These are phyloP conservation scores for Telopea speciosissima DNA, from an alignment of 177 flowering plant species.

Conservation along the genomic window DNA sequence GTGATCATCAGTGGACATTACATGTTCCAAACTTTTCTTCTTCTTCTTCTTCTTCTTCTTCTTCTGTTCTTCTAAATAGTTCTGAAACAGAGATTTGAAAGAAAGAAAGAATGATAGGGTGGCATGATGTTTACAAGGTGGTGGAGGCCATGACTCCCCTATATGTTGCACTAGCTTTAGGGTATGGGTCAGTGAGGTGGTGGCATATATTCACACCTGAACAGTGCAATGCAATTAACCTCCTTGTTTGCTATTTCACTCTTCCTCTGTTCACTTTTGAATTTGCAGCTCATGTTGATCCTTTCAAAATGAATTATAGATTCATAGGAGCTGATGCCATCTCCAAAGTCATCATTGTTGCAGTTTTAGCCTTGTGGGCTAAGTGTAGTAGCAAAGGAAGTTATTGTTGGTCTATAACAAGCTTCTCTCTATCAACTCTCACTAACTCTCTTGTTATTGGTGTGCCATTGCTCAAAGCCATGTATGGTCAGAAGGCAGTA, in stretches of 20 bases:
- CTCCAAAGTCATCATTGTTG: slow-evolving; percentile 46
- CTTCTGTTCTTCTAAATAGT: too few relatives aligned
- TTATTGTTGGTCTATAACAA: slow-evolving; percentile 78
- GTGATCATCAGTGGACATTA: too few relatives aligned
- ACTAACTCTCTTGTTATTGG: slow-evolving; percentile 80
- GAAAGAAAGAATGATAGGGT: slow-evolving; percentile 46
- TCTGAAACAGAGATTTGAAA: too few relatives aligned
- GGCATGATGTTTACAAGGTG: slow-evolving; percentile 70
- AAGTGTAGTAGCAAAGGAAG: slow-evolving; percentile 63
- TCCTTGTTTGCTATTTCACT: slow-evolving; percentile 61
- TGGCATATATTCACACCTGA: slow-evolving; percentile 61
- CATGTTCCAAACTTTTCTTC: too few relatives aligned
- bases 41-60: too few relatives aligned
- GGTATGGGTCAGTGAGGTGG: slow-evolving; percentile 76
- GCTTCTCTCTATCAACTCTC: slow-evolving; percentile 65
- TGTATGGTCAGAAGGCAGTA: slow-evolving; percentile 61
- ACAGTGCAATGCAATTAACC: slow-evolving; percentile 59
- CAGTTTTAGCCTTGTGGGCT: slow-evolving; percentile 55
- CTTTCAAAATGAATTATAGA: slow-evolving; percentile 55
- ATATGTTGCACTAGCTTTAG: slow-evolving; percentile 56
- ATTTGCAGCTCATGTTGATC: slow-evolving; percentile 56
- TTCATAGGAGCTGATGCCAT: slow-evolving; percentile 61
- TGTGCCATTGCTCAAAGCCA: slow-evolving; percentile 66
- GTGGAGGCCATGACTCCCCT: slow-evolving; percentile 62
- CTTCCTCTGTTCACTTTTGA: slow-evolving; percentile 73